Evolutionary conservation across 805 yeast genomes (phyloP).

Genomic region (Zygosaccharomyces pseudorouxii): DNA sequence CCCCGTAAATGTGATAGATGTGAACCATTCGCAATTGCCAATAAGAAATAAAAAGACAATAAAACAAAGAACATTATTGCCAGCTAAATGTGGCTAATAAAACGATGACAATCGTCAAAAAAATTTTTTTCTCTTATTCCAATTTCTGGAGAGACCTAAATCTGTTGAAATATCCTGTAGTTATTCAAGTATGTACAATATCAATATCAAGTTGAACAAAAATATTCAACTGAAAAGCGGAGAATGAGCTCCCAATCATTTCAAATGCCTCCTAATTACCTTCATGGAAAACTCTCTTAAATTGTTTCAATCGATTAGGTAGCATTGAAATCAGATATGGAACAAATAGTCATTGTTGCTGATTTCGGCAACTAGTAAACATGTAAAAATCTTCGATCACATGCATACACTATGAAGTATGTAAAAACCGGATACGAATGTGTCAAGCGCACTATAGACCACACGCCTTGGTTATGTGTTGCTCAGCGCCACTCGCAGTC

Average conservation of each 20-base stretch:
- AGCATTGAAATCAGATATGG: neutral
- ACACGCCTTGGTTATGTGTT: neutral
- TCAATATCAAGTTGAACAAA: neutral
- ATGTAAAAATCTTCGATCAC: neutral
- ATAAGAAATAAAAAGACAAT: constrained; percentile 1
- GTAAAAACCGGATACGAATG: neutral
- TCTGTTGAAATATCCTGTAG: neutral
- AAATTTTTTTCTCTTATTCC: neutral
- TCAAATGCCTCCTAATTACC: neutral
- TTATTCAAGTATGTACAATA: neutral
- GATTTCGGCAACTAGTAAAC: constrained; percentile 3
- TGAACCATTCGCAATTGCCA: constrained; percentile 12
- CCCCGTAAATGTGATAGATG: constrained; percentile 21
- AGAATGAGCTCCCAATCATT: neutral
- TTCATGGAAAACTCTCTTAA: neutral
- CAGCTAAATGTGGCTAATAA: neutral
- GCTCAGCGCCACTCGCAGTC: too few relatives aligned
- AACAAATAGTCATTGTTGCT: constrained; percentile 3
- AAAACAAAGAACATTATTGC: constrained; percentile 3
- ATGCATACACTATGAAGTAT: neutral
- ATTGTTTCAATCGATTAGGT: neutral
- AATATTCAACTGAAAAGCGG: neutral
- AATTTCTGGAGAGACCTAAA: neutral
- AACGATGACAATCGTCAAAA: neutral
- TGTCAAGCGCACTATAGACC: neutral